A percentile compares a stretch with the other conserved stretches of the same genome.
Conservation (phyloP, 1,284 basidiomycete species). For the Trametes pubescens region DNA sequence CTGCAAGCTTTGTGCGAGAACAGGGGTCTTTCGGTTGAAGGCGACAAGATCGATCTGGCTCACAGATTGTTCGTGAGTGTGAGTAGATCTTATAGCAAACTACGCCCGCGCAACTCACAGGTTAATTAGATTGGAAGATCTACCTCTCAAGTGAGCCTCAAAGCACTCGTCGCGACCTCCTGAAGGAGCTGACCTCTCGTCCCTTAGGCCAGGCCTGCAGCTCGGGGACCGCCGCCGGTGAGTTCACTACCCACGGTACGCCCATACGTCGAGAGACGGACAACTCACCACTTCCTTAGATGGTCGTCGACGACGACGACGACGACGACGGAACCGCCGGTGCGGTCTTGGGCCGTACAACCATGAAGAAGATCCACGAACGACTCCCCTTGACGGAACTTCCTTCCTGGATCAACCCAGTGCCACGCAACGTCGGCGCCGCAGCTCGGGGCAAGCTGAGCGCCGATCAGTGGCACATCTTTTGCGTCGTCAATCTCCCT, state of each 20-base stretch:
- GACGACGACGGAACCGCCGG: not conserved
- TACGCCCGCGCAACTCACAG: no score
- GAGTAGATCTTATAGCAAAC: no score
- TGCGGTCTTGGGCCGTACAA: not conserved
- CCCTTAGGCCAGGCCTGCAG: no score
- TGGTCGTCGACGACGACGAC: not conserved
- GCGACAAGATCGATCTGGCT: not conserved
- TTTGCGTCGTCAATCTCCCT: slow-evolving; percentile 41
- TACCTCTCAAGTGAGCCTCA: no score
- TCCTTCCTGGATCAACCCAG: slow-evolving; percentile 40
- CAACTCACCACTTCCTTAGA: no score
- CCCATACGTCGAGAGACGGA: no score
- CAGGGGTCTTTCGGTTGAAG: not conserved
- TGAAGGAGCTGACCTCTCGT: no score
- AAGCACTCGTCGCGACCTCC: no score
- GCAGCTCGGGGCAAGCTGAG: slow-evolving; percentile 38
- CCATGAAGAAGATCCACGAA: slow-evolving; percentile 1
- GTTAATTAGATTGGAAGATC: no score
- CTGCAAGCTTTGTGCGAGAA: not conserved
- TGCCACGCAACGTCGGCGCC: slow-evolving; percentile 41
- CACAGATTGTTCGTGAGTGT: no score
- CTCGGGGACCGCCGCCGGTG: no score
- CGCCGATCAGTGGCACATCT: slow-evolving; percentile 44
- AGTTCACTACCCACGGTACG: no score
- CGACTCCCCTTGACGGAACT: slow-evolving; percentile 37